Conservation (phyloP, 208 protist species). For the Acanthamoeba sp. region DNA sequence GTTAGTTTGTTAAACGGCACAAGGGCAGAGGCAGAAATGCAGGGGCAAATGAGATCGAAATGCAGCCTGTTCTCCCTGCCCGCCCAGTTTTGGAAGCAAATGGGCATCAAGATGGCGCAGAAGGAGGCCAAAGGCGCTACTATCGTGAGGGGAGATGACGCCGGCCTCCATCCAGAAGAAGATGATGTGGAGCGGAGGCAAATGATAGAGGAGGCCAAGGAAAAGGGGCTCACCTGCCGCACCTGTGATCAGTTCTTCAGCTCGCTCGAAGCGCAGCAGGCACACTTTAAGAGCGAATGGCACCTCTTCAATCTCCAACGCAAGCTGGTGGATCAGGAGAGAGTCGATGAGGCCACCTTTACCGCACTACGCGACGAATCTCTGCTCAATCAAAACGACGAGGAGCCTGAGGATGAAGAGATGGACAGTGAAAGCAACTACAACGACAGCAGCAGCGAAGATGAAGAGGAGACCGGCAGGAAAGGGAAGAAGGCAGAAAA, state of each 20-base stretch:
- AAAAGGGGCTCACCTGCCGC: constrained; percentile 54
- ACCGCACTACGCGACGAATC: background rate
- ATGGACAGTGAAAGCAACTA: background rate
- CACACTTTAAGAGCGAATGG: constrained; percentile 59
- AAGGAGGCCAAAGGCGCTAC: background rate
- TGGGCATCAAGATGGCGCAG: background rate
- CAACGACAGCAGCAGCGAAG: background rate
- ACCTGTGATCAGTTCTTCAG: background rate
- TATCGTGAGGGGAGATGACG: background rate
- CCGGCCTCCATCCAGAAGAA: background rate
- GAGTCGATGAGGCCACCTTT: constrained; percentile 16
- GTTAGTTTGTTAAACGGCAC: too few species aligned
- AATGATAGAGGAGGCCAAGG: background rate
- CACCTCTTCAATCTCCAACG: constrained; percentile 62
- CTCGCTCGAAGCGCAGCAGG: constrained; percentile 29
- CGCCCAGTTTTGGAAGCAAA: constrained; percentile 22
- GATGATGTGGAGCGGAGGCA: background rate
- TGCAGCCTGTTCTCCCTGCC: background rate
- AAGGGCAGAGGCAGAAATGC: too few species aligned
- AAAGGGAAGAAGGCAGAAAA: background rate
- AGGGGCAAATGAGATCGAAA: background rate
- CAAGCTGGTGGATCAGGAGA: background rate
- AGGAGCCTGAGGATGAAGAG: constrained; percentile 22
- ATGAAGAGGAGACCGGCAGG: background rate
- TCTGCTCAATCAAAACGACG: background rate